A percentile compares a stretch with the other conserved stretches of the same genome.
phyloP scores from a whole-genome alignment of 768 basidiomycete species.

The Boletus vinaceobasis region DNA sequence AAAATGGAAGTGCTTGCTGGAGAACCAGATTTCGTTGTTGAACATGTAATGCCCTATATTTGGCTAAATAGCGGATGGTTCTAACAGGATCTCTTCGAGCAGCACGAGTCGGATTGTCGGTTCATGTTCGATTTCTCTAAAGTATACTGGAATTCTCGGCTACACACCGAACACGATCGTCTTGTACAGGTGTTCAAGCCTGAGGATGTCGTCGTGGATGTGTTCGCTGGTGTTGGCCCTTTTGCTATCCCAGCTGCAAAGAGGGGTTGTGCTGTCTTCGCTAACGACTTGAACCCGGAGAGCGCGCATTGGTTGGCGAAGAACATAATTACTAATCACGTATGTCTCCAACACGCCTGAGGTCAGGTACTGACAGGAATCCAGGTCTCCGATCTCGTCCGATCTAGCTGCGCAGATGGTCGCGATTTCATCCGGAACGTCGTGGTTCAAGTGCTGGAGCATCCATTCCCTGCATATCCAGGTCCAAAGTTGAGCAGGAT shows the following conservation, averaged over 20 bases:
- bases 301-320: constrained; percentile 71
- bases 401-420: constrained; percentile 81
- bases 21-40: constrained; percentile 79
- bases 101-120: constrained; percentile 82
- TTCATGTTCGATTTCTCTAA: constrained; percentile 93
- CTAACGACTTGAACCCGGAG: constrained; percentile 92
- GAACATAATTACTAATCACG: constrained; percentile 78
- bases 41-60: constrained; percentile 59
- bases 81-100: constrained; percentile 4
- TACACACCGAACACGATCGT: constrained; percentile 88
- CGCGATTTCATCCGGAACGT: constrained; percentile 74
- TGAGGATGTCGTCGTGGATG: constrained; percentile 83
- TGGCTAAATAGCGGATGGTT: background rate
- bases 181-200: constrained; percentile 71
- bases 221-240: constrained; percentile 96
- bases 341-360: constrained; percentile 32
- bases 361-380: constrained; percentile 2
- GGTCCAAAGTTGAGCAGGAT: constrained; percentile 37
- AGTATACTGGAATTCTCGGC: constrained; percentile 98
- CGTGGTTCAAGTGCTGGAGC: constrained; percentile 48
- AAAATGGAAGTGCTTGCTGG: constrained; percentile 97
- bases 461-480: constrained; percentile 63
- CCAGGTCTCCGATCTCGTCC: constrained; percentile 64
- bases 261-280: constrained; percentile 85
- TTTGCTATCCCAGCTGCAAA: constrained; percentile 92